A percentile compares a stretch with the other conserved stretches of the same genome.
phyloP scores from a whole-genome alignment of 805 yeast species.

The Candida germanica region DNA sequence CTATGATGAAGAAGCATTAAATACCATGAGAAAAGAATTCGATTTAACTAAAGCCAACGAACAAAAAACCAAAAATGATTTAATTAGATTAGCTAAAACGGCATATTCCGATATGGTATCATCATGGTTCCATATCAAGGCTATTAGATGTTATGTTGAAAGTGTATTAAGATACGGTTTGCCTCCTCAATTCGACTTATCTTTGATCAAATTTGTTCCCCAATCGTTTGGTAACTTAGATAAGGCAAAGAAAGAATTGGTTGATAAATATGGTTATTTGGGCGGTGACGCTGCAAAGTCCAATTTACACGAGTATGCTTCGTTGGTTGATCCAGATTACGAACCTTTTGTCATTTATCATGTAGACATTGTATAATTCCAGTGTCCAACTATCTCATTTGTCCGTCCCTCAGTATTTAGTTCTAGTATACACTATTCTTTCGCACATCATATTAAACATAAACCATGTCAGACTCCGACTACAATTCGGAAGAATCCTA shows the following conservation, averaged over 20 bases:
- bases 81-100: constrained; percentile 77
- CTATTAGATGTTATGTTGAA: constrained; percentile 86
- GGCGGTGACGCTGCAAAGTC: constrained; percentile 87
- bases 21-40: constrained; percentile 73
- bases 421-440: no score
- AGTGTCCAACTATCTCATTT: neutral
- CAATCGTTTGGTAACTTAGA: constrained; percentile 33
- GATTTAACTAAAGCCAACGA: constrained; percentile 74
- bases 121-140: constrained; percentile 88
- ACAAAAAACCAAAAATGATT: constrained; percentile 67
- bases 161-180: constrained; percentile 92
- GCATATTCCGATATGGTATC: constrained; percentile 86
- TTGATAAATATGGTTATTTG: constrained; percentile 77
- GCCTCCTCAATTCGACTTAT: constrained; percentile 82
- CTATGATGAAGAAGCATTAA: constrained; percentile 74
- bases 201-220: constrained; percentile 44
- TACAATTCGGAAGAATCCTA: constrained; percentile 38
- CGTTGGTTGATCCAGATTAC: constrained; percentile 90
- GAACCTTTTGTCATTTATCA: constrained; percentile 92
- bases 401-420: no score
- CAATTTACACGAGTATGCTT: constrained; percentile 81
- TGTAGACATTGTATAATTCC: constrained; percentile 28
- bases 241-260: constrained; percentile 66
- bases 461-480: constrained; percentile 32
- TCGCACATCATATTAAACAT: neutral